Base-by-base conservation (phyloP, 345 rosid genomes). In the Moricandia moricandioides region DNA sequence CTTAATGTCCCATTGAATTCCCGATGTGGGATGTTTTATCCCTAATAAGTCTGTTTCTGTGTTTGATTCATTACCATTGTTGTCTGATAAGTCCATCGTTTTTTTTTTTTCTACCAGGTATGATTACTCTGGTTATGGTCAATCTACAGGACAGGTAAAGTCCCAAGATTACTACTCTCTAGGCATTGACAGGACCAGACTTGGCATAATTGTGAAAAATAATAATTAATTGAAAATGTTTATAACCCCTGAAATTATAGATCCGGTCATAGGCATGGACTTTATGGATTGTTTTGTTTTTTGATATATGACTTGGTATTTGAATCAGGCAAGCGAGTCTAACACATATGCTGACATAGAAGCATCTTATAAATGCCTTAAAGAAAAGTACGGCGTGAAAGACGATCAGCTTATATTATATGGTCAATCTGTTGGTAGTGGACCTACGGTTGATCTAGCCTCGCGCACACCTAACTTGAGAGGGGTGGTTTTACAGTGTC, bases 81-180 rank as follows among this genome's bases (percentile, higher is more conserved):
- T 26, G 29, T 17, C 3, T 60, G 3, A 60, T 59, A 5, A 0
- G n/a, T 47, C 18, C 2, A n/a, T 6, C 7, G 55, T 0, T 6
- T 49, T 16, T 49, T 1, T 7, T 14, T 49, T 17, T 21, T 2
- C 24, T 4, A 11, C 7, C 83, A 94, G 98, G 82, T 91, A 91
- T 64, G 98, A 94, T 82, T 94, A 94, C 79, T 94, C 98, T 65
- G 97, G 98, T 60, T 94, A 94, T 67, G 98, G 98, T 75, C 96
- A 84, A 66, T 94, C 98, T 58, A 88, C 86, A 24, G 98, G 98
- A 79, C 91, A 91, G 97, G 97, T 94, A 54, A 27, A 84, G 24
- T 58, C 8, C 49, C 13, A 30, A 43, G 39, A 29, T 49, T 27
- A 52, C 57, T 52, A 51, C 26, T 49, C 7, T 29, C 8, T 57